Evolutionary conservation across 202 grass and related monocot species (phyloP), one percentile per base, ranked within the genome.

Genomic region (Setaria italica): DNA sequence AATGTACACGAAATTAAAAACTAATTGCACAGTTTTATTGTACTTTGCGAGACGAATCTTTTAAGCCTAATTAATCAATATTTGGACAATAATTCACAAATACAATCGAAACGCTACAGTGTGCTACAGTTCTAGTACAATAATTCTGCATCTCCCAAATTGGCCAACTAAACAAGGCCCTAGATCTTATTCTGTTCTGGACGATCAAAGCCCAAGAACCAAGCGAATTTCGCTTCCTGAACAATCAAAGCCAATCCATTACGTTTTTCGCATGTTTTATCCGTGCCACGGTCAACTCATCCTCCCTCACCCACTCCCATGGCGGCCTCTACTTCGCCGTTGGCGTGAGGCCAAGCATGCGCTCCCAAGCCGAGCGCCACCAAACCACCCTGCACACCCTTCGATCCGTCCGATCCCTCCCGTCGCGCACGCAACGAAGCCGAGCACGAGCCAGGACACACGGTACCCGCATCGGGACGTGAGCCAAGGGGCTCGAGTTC

Each of bases 401-500:
- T 60, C 74, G 55, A 37, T 75, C 59, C 53, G 34, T 9, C 14
- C 37, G 29, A 9, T 4, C 66, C 35, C 77, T 2, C 41, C 19
- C 77, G 25, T 65, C 60, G 25, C 75, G 20, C 76, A 79, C 62
- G 74, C 42, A 58, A 34, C 35, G 57, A 54, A 75, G 56, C 58
- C 30, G 25, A 25, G 25, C 55, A 82, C 20, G 79, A 63, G 82
- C 47, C 50, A 92, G 76, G 80, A 91, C 86, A 85, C 53, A 25
- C 53, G 74, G 85, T 89, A 85, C 64, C 73, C 64, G 83, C 64
- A 80, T 90, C 46, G 67, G 19, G 76, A 76, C 81, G 60, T 69
- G 72, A 68, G 76, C 88, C 94, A 90, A 91, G 88, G 72, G 45
- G 90, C 88, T 91, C 82, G 66, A 51, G 75, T 92, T 89, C 95